Percentiles rank a stretch among this genome's conserved stretches.
Evolutionary conservation across 2,329 filamentous ascomycete genomes (phyloP).

Genomic region (Fusarium incarnatum): DNA sequence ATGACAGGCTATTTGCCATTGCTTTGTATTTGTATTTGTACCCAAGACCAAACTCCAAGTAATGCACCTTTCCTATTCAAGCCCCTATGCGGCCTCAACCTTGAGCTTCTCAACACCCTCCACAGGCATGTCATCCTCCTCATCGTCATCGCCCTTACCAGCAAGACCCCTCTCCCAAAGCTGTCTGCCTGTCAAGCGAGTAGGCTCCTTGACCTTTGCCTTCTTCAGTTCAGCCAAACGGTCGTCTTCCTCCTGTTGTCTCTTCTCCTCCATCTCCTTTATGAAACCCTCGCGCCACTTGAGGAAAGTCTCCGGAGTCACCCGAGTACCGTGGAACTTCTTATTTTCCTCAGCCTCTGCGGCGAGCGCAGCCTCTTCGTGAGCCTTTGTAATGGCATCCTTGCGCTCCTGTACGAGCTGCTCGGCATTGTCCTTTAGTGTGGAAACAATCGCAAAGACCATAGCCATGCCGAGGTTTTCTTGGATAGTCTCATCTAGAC

Average conservation of each 20-base stretch:
- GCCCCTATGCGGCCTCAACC: slow-evolving; percentile 63
- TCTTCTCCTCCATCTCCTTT: slow-evolving; percentile 82
- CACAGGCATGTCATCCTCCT: slow-evolving; percentile 73
- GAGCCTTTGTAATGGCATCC: slow-evolving; percentile 68
- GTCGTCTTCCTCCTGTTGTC: slow-evolving; percentile 77
- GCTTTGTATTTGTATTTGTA: slow-evolving; percentile 32
- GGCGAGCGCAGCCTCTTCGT: slow-evolving; percentile 66
- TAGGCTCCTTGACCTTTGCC: slow-evolving; percentile 78
- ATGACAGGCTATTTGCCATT: slow-evolving; percentile 21
- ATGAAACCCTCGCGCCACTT: slow-evolving; percentile 84
- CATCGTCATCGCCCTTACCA: slow-evolving; percentile 72
- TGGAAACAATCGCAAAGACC: slow-evolving; percentile 90
- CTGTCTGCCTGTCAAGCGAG: slow-evolving; percentile 78
- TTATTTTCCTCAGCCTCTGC: slow-evolving; percentile 92
- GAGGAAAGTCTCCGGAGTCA: slow-evolving; percentile 87
- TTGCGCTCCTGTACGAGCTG: slow-evolving; percentile 80
- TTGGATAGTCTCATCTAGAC: slow-evolving; percentile 79
- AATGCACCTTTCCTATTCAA: slow-evolving; percentile 32
- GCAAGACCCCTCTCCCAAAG: slow-evolving; percentile 82
- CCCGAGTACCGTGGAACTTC: slow-evolving; percentile 92
- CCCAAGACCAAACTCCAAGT: slow-evolving; percentile 45
- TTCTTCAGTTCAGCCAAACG: slow-evolving; percentile 85
- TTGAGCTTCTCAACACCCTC: slow-evolving; percentile 78
- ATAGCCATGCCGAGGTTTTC: slow-evolving; percentile 98
- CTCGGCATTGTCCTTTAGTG: slow-evolving; percentile 92